Base-by-base conservation (phyloP, 2,329 filamentous ascomycete genomes). In the Sporothrix pallida region DNA sequence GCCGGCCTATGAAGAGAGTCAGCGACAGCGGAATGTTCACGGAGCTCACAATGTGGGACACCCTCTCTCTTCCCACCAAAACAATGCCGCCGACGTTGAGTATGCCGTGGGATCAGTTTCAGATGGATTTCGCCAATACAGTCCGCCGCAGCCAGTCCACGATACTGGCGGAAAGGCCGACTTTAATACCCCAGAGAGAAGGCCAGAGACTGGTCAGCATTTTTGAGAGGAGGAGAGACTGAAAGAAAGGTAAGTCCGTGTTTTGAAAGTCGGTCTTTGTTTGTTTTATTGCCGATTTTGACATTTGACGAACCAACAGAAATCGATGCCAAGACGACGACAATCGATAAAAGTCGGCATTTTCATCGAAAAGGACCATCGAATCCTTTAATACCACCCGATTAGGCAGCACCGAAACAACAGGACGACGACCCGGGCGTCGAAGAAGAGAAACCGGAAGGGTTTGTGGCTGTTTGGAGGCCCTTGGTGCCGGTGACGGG, bases 101-200 rank as follows among this genome's bases (percentile, higher is more conserved):
- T 44, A 56, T 67, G 60, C 26, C 50, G 12, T 52, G 3, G 65
- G 73, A 9, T 37, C 58, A 9, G 71, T 75, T 0, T 73, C 74
- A 13, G 74, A 75, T 26, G 74, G 74, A 1, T 75, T 75, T 31
- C 71, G 69, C 2, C 74, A 63, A 5, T 73, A 73, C 69, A n/a
- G n/a, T 4, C 15, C 50, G 15, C 44, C 60, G 48, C 63, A 52
- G 37, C 65, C 46, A 15, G 56, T 10, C n/a, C 17, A 17, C 46
- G 56, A 69, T 37, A 23, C 2, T 12, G 26, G 48, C 3, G 23
- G 8, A 1, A 69, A 69, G 17, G 26, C 23, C 8, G 23, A 5
- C 15, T 31, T 69, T 10, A 17, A 37, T 13, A 37, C 7, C 1
- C 46, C 23, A 9, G 46, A 31, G 2, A 52, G n/a, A 10, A 44